Evolutionary conservation across 2,329 filamentous ascomycete genomes (phyloP), one percentile per base, ranked within the genome.

Genomic region (Penicillium sp.): DNA sequence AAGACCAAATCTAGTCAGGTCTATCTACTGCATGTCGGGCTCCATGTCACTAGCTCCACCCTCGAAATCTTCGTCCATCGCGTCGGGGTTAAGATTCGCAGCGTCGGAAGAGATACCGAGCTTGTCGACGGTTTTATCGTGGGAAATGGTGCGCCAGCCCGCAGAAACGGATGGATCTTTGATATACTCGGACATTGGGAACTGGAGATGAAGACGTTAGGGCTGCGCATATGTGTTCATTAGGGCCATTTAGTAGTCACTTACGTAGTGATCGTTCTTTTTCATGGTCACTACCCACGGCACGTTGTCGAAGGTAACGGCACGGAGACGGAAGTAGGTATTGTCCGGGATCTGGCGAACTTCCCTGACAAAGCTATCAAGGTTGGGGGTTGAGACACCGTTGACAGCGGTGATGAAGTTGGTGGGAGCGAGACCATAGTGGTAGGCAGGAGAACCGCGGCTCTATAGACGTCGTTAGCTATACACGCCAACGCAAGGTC

Each of bases 271-370:
- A 67, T 98, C 92, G 62, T 96, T 96, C 81, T 97, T 97, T 83
- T 98, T 98, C 88, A 98, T 95, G 7, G 93, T 98, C 33, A 95
- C 89, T n/a, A 98, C 90, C 90, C 93, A 98, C 3, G 92, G 92
- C 8, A 98, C 90, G 64, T 95, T 95, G 70, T 98, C 93, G 65
- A 98, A 98, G 0, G 93, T 97, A 69, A 97, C 89, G n/a, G 93
- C 89, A 69, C 92, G 91, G 46, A 98, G 79, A 15, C 93, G 85
- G 83, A 98, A 98, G 73, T 98, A 98, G 1, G 90, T 95, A 66
- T 98, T 98, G 63, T 98, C 90, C 0, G 89, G 88, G 61, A 98
- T 96, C 70, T 87, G 85, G 60, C 86, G 82, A 15, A 95, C 90
- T 56, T 90, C 87, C 24, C 77, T 76, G 54, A 97, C 77, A 70